phyloP scores from a whole-genome alignment of 2,329 filamentous ascomycete genomes.

The Zymoseptoria ardabiliae region DNA sequence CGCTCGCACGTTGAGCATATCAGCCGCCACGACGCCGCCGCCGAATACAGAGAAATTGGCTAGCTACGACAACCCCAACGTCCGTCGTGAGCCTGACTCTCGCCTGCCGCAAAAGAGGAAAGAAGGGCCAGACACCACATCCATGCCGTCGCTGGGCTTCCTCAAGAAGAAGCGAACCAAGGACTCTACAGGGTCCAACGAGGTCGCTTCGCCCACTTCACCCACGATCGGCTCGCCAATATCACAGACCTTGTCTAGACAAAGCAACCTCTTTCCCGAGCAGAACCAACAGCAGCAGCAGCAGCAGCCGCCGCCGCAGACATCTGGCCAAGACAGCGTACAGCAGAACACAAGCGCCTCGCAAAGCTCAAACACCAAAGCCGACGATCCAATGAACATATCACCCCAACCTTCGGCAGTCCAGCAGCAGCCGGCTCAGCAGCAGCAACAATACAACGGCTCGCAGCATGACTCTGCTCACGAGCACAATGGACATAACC shows the following conservation, averaged over 20 bases:
- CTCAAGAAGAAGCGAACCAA: conserved; percentile 98
- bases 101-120: conserved; percentile 20
- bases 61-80: conserved; percentile 5
- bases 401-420: background rate
- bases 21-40: background rate
- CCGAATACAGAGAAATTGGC: conserved; percentile 14
- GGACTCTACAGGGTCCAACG: conserved; percentile 58
- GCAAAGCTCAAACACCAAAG: background rate
- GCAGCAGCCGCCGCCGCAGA: background rate
- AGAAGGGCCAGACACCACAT: conserved; percentile 11
- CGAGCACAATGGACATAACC: conserved; percentile 25
- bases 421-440: background rate
- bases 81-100: conserved; percentile 6
- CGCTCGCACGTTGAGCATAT: background rate
- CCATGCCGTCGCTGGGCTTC: conserved; percentile 91
- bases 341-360: background rate
- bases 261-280: conserved; percentile 22
- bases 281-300: conserved; percentile 14
- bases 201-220: conserved; percentile 60
- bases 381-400: background rate
- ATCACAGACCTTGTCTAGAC: conserved; percentile 44
- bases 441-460: conserved; percentile 32
- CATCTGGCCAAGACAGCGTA: background rate
- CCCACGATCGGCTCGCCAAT: conserved; percentile 40
- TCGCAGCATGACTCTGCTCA: conserved; percentile 33